Evolutionary conservation across 2,329 filamentous ascomycete genomes (phyloP).

Genomic region (Ophiocordyceps sinensis): DNA sequence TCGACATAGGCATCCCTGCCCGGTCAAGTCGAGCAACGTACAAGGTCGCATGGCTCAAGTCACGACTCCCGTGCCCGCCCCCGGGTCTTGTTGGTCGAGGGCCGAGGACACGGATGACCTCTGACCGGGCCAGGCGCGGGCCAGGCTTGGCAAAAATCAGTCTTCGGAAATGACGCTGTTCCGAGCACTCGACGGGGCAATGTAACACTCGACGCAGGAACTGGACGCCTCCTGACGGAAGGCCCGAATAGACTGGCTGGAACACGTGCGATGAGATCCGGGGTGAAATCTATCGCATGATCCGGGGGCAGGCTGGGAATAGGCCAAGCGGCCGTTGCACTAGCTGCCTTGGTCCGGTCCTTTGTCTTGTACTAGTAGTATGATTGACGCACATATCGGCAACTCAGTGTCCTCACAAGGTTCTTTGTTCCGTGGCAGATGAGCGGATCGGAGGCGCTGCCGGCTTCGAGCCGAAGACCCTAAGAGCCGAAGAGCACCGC

Average conservation of each 20-base stretch:
- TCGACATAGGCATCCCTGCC: background rate
- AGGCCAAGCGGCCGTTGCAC: background rate
- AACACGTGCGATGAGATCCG: slow-evolving; percentile 1
- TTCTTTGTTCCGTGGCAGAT: background rate
- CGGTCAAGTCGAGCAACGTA: background rate
- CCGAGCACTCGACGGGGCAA: background rate
- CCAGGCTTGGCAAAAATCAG: background rate
- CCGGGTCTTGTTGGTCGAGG: background rate
- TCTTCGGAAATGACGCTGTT: background rate
- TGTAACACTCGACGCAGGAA: slow-evolving; percentile 2
- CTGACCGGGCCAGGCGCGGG: background rate
- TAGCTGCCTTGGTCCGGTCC: background rate
- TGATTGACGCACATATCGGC: background rate
- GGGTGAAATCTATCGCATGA: slow-evolving; percentile 1
- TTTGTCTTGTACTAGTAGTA: background rate
- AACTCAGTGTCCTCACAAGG: background rate
- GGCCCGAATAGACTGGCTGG: slow-evolving; percentile 4
- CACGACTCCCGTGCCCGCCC: slow-evolving; percentile 4
- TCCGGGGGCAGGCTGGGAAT: background rate
- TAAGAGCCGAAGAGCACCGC: background rate
- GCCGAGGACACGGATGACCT: background rate
- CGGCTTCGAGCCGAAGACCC: too few relatives aligned
- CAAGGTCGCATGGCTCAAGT: background rate
- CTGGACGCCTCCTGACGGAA: slow-evolving; percentile 5
- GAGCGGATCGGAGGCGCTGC: background rate